Percentiles rank a stretch among this genome's conserved stretches.
Conservation (phyloP, 371 early-diverging fungal genomes). For the Haplosporangium sp. region DNA sequence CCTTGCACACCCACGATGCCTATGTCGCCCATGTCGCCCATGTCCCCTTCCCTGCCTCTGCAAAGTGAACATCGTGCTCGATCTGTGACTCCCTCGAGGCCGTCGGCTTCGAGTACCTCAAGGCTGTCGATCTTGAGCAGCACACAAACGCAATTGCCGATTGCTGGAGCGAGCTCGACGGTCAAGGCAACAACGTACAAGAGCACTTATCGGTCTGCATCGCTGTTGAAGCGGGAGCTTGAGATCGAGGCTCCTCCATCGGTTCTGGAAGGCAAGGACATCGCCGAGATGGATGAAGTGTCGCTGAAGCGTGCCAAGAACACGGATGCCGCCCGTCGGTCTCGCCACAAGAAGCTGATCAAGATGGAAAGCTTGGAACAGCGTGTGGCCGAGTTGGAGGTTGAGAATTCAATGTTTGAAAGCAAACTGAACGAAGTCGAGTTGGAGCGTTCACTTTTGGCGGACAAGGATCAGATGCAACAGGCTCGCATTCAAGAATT, state of each 20-base stretch:
- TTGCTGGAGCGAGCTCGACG: constrained; percentile 9
- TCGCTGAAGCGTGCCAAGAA: constrained; percentile 87
- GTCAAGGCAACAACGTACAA: constrained; percentile 47
- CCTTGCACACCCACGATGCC: constrained; percentile 27
- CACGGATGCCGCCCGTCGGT: constrained; percentile 95
- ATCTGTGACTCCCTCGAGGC: neutral
- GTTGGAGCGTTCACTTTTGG: constrained; percentile 46
- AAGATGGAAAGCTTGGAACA: constrained; percentile 88
- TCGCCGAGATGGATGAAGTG: constrained; percentile 66
- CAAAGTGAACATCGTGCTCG: constrained; percentile 4
- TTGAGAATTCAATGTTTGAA: constrained; percentile 77
- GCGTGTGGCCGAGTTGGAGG: constrained; percentile 82
- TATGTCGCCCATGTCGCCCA: constrained; percentile 12
- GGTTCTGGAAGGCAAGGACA: constrained; percentile 40
- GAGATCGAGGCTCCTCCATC: constrained; percentile 44
- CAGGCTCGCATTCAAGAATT: constrained; percentile 50
- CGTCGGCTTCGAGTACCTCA: constrained; percentile 6
- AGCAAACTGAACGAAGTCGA: constrained; percentile 62
- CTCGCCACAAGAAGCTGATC: constrained; percentile 86
- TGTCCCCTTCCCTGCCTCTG: constrained; percentile 15
- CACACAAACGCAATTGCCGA: constrained; percentile 19
- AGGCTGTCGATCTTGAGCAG: constrained; percentile 42
- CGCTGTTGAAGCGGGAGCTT: constrained; percentile 40
- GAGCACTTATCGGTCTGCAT: constrained; percentile 40
- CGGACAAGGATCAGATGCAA: constrained; percentile 52